These are phyloP conservation scores for Quercus agrifolia DNA, from an alignment of 306 rosid species.

Conservation along the genomic window DNA sequence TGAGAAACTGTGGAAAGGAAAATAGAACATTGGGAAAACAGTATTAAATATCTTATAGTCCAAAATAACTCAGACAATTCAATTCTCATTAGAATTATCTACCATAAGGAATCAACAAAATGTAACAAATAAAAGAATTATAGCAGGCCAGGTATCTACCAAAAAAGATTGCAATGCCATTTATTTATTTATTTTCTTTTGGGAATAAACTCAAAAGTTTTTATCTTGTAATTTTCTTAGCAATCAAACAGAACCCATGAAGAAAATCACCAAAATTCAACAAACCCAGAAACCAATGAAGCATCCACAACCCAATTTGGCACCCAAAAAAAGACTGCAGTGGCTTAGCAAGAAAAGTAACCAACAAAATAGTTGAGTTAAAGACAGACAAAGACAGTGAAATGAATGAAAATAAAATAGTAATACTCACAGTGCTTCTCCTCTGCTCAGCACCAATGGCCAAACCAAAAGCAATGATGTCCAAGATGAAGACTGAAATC, in stretches of 20 bases:
- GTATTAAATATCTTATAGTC: too few species aligned
- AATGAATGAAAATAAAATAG: background rate
- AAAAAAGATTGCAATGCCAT: too few species aligned
- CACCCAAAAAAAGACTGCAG: background rate
- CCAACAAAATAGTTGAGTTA: background rate
- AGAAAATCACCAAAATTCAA: background rate
- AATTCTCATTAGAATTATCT: too few species aligned
- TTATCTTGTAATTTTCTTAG: conserved; percentile 11
- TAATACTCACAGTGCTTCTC: conserved; percentile 78
- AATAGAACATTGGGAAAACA: too few species aligned
- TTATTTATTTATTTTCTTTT: background rate
- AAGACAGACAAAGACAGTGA: background rate
- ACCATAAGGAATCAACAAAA: background rate
- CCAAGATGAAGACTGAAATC: conserved; percentile 54
- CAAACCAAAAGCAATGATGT: conserved; percentile 85
- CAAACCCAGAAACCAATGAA: conserved; percentile 17
- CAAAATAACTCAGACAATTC: too few species aligned
- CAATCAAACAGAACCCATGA: conserved; percentile 14
- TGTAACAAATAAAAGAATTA: background rate
- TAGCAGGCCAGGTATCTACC: too few species aligned
- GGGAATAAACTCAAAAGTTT: background rate
- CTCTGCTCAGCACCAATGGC: conserved; percentile 96
- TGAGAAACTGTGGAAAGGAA: background rate
- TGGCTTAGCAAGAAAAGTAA: conserved; percentile 7
- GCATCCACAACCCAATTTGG: background rate